Evolutionary conservation across 495 filamentous ascomycete species (phyloP).

Genomic region (Halenospora varia): DNA sequence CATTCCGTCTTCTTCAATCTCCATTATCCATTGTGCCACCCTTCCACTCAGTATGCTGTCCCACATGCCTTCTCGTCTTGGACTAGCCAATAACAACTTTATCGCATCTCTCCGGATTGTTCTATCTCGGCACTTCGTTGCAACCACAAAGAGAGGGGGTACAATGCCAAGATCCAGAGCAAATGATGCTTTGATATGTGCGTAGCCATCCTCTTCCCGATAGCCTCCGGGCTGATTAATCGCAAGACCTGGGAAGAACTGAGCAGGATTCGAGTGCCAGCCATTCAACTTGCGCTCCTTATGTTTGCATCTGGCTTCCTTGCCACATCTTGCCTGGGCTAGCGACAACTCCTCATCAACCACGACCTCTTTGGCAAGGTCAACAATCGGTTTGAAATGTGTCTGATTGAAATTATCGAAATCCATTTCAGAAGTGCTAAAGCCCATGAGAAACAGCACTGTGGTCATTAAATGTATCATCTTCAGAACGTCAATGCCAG

Average conservation of each 20-base stretch:
- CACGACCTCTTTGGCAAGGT: slow-evolving; percentile 24
- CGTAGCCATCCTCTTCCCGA: slow-evolving; percentile 10
- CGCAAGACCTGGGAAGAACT: slow-evolving; percentile 12
- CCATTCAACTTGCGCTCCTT: neutral
- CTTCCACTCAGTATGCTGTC: slow-evolving; percentile 26
- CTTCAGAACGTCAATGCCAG: slow-evolving; percentile 48
- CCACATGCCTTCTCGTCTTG: slow-evolving; percentile 45
- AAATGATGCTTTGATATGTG: slow-evolving; percentile 26
- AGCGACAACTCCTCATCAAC: slow-evolving; percentile 24
- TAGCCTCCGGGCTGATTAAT: slow-evolving; percentile 7
- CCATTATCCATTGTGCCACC: slow-evolving; percentile 27
- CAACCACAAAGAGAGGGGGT: slow-evolving; percentile 34
- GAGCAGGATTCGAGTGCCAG: no score
- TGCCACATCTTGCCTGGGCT: slow-evolving; percentile 19
- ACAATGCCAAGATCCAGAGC: slow-evolving; percentile 37
- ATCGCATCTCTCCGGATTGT: slow-evolving; percentile 40
- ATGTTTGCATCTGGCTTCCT: slow-evolving; percentile 12
- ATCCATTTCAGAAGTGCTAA: slow-evolving; percentile 25
- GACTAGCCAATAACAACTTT: slow-evolving; percentile 29
- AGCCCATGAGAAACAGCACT: slow-evolving; percentile 51
- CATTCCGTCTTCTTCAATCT: slow-evolving; percentile 22
- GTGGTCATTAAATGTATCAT: slow-evolving; percentile 50
- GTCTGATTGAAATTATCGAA: slow-evolving; percentile 20
- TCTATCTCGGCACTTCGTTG: slow-evolving; percentile 42
- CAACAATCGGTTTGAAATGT: slow-evolving; percentile 22